A percentile compares a stretch with the other conserved stretches of the same genome.
phyloP scores from a whole-genome alignment of 2,329 filamentous ascomycete genomes.

The Ceratocystiopsis sp. region DNA sequence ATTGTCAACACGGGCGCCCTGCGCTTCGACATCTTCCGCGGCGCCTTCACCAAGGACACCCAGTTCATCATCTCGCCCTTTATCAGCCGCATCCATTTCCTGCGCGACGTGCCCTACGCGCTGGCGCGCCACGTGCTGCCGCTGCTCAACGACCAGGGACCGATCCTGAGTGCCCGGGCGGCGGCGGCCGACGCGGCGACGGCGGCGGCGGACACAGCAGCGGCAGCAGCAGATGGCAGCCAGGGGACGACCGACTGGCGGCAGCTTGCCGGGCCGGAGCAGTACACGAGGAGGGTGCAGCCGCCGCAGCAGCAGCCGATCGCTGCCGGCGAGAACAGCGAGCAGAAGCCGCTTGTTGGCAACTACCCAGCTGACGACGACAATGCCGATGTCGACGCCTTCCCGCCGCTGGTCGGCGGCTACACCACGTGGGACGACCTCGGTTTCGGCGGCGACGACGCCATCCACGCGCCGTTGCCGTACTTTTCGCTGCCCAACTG shows the following conservation, averaged over 20 bases:
- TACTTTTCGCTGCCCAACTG: constrained; percentile 73
- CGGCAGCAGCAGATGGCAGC: neutral
- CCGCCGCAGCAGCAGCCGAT: neutral
- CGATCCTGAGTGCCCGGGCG: constrained; percentile 23
- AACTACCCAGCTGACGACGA: constrained; percentile 6
- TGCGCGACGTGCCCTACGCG: constrained; percentile 66
- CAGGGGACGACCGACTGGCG: constrained; percentile 20
- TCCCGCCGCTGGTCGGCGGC: constrained; percentile 38
- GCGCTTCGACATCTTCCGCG: constrained; percentile 90
- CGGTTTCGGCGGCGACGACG: constrained; percentile 77
- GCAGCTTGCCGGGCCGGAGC: constrained; percentile 33
- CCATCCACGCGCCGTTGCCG: constrained; percentile 55
- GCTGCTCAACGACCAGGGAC: constrained; percentile 37
- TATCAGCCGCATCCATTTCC: constrained; percentile 55
- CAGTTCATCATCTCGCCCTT: constrained; percentile 83
- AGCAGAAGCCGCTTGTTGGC: constrained; percentile 2
- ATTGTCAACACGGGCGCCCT: constrained; percentile 83
- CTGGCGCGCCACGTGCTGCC: constrained; percentile 53
- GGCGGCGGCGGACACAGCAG: neutral
- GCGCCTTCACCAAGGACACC: constrained; percentile 73
- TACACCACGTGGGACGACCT: constrained; percentile 84
- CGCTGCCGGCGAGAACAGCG: neutral
- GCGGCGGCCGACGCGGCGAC: constrained; percentile 6
- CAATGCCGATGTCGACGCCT: constrained; percentile 13
- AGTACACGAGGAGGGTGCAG: constrained; percentile 11